Evolutionary conservation across 176 grass and related monocot genomes (phyloP).

Genomic region (Oryza nivara): DNA sequence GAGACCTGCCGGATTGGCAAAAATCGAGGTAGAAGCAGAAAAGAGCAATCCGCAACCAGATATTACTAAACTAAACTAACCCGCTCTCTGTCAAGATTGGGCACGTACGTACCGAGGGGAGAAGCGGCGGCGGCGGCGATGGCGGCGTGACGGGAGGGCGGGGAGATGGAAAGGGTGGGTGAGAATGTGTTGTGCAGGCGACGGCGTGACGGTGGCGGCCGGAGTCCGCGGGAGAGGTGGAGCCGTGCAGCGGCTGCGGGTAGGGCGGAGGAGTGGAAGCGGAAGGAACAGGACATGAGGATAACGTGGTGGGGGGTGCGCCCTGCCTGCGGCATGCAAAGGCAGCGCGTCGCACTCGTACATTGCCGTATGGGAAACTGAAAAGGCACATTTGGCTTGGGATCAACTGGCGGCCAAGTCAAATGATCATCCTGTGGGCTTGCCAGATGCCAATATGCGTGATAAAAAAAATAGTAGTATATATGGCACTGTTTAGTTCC

Average conservation of each 20-base stretch:
- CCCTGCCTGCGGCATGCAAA: not conserved
- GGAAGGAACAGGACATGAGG: not conserved
- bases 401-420: too few species aligned
- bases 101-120: slow-evolving; percentile 27
- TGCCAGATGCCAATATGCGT: too few species aligned
- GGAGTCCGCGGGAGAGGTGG: not conserved
- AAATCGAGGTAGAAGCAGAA: not conserved
- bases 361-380: not conserved
- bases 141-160: not conserved
- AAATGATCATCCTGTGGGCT: too few species aligned
- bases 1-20: too few species aligned
- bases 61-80: not conserved
- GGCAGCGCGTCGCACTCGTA: not conserved
- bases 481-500: too few species aligned
- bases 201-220: not conserved
- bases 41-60: not conserved
- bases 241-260: too few species aligned
- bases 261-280: not conserved
- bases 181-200: not conserved
- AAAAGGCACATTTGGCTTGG: too few species aligned
- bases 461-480: too few species aligned
- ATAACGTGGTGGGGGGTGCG: not conserved
- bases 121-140: not conserved
- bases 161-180: not conserved
- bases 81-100: not conserved